Evolutionary conservation across 768 basidiomycete species (phyloP).

Genomic region (Amanita rubescens): DNA sequence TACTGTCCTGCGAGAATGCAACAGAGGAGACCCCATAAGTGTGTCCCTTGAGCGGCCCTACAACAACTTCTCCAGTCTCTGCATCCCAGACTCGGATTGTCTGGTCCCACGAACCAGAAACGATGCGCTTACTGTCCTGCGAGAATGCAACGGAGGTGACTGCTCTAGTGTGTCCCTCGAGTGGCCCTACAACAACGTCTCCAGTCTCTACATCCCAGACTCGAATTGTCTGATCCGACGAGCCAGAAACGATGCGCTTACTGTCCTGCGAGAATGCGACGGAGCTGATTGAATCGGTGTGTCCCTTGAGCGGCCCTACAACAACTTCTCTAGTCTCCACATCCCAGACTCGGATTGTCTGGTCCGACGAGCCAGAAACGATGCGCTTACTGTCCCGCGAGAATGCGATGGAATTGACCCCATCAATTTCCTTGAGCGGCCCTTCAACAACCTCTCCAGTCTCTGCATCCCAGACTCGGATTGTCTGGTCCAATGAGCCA

Average conservation of each 20-base stretch:
- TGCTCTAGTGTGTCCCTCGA: conserved; percentile 11
- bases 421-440: conserved; percentile 9
- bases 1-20: conserved; percentile 15
- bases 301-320: background rate
- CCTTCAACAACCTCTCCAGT: conserved; percentile 14
- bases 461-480: conserved; percentile 17
- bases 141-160: conserved; percentile 39
- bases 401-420: conserved; percentile 32
- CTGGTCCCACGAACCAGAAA: conserved; percentile 20
- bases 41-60: background rate
- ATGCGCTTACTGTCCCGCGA: conserved; percentile 34
- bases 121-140: conserved; percentile 28
- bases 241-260: conserved; percentile 16
- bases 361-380: conserved; percentile 21
- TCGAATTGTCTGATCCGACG: conserved; percentile 14
- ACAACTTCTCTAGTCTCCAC: conserved; percentile 14
- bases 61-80: conserved; percentile 8
- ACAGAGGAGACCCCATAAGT: too few species aligned
- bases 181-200: conserved; percentile 13
- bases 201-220: conserved; percentile 18
- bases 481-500: conserved; percentile 17
- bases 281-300: conserved; percentile 4
- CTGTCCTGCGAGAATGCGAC: conserved; percentile 9
- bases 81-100: conserved; percentile 25
- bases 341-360: conserved; percentile 18